Evolutionary conservation across 352 stramenopile species (phyloP), one percentile per base, ranked within the genome.

Genomic region (Thalassiosira livingstoniorum): DNA sequence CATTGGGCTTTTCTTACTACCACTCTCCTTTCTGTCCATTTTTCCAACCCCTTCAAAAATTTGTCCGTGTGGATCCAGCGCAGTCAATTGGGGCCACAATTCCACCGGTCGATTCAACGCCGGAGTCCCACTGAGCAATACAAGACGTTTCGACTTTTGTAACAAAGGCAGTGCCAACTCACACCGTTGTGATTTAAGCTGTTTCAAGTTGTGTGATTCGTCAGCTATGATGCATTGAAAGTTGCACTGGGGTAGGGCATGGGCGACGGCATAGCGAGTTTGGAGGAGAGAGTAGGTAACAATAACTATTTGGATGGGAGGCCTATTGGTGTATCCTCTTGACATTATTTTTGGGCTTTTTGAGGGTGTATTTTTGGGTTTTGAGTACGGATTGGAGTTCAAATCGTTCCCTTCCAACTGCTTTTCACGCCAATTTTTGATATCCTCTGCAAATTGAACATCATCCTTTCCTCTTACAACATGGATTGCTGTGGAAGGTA

Each of bases 151-250:
- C 0, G 90, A 82, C 4, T 57, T 23, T 57, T 87, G 71, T 10
- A 95, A 47, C 10, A 95, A 55, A 21, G 90, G 88, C 47, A 92
- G 39, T 10, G 91, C 77, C 11, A 94, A 65, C 76, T 93, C 81
- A 51, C 88, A 93, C 34, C 92, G 69, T 70, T 94, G 89, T 25
- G 80, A 89, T 39, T 80, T 72, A 15, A 79, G 73, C 80, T 88
- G 85, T 80, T 95, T 94, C 10, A 95, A 73, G 78, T 93, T 94
- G 68, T 95, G 92, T 3, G 79, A 92, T 83, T 95, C 92, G 67
- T 95, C 92, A 4, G 83, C 86, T 72, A 95, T 93, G 39, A 94
- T 79, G 51, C 89, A 92, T 54, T 86, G 39, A 75, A 95, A 95
- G 4, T 87, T 27, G 37, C 85, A 90, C 11, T 88, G 25, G 47